Evolutionary conservation across 768 basidiomycete genomes (phyloP).

Genomic region (Fibroporia radiculosa): DNA sequence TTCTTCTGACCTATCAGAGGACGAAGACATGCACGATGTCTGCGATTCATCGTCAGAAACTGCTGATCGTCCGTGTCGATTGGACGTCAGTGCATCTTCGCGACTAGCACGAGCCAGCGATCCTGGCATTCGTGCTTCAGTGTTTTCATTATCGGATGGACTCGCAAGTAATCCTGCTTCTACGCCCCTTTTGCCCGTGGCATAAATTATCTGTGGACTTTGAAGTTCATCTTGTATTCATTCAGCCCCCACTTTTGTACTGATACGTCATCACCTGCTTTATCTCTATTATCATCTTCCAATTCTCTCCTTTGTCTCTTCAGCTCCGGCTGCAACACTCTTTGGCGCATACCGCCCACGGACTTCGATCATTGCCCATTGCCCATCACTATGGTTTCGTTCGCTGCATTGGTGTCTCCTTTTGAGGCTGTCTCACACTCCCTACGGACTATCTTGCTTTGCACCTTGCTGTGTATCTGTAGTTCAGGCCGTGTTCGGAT

Average conservation of each 20-base stretch:
- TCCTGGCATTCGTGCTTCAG: slow-evolving; percentile 1
- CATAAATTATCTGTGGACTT: not conserved
- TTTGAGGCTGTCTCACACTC: not conserved
- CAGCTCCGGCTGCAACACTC: not conserved
- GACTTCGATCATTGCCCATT: too few species aligned
- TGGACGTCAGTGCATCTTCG: not conserved
- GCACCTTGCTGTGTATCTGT: not conserved
- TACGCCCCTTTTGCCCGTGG: not conserved
- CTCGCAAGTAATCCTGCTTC: not conserved
- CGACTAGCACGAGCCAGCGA: not conserved
- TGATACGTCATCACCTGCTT: too few species aligned
- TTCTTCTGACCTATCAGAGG: slow-evolving; percentile 23
- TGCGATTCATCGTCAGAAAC: not conserved
- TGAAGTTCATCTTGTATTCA: not conserved
- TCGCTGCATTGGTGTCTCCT: too few species aligned
- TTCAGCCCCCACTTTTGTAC: not conserved
- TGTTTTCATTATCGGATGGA: not conserved
- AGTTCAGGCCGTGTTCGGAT: not conserved
- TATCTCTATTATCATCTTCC: too few species aligned
- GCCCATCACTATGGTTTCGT: too few species aligned
- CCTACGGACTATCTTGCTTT: not conserved
- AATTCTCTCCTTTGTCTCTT: too few species aligned
- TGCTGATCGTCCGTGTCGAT: not conserved
- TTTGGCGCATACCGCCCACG: not conserved
- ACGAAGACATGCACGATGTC: slow-evolving; percentile 18